Conservation (phyloP, 1,139 yeast genomes). For the Zygosaccharomyces sapae region DNA sequence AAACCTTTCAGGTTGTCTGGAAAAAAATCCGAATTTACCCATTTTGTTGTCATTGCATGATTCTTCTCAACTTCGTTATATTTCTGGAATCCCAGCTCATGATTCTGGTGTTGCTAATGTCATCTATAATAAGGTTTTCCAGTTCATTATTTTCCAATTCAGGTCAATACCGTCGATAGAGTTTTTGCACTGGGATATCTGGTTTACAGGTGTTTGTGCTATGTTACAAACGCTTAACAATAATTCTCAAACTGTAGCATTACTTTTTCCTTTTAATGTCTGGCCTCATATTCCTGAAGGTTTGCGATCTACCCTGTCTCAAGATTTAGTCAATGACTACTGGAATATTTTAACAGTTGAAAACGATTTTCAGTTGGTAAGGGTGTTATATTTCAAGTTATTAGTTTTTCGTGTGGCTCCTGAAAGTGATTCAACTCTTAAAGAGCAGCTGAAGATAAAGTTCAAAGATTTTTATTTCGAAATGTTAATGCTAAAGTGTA, state of each 20-base stretch:
- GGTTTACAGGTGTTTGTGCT: constrained; percentile 26
- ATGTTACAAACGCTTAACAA: constrained; percentile 28
- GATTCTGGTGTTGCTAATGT: constrained; percentile 29
- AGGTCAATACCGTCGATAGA: constrained; percentile 11
- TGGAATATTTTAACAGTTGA: constrained; percentile 24
- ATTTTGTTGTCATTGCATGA: constrained; percentile 24
- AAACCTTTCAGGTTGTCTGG: constrained; percentile 21
- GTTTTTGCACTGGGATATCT: constrained; percentile 29
- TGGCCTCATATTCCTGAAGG: constrained; percentile 28
- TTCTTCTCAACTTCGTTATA: constrained; percentile 19
- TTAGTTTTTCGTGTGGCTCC: constrained; percentile 24
- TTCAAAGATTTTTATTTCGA: constrained; percentile 15
- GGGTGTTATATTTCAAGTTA: constrained; percentile 26
- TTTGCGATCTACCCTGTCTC: constrained; percentile 10
- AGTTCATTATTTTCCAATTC: constrained; percentile 24
- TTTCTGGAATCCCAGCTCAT: constrained; percentile 31
- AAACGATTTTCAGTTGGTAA: constrained; percentile 23
- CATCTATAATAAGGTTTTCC: constrained; percentile 30
- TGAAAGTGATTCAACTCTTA: constrained; percentile 6
- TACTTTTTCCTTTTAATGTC: constrained; percentile 30
- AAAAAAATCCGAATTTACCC: constrained; percentile 6
- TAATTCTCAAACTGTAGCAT: constrained; percentile 29
- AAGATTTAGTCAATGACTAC: constrained; percentile 14
- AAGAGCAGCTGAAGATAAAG: constrained; percentile 11
- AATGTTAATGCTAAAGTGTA: constrained; percentile 13